A percentile compares a stretch with the other conserved stretches of the same genome.
phyloP scores from a whole-genome alignment of 225 moss, liverwort and hornwort genomes.

The Marchantia paleacea region DNA sequence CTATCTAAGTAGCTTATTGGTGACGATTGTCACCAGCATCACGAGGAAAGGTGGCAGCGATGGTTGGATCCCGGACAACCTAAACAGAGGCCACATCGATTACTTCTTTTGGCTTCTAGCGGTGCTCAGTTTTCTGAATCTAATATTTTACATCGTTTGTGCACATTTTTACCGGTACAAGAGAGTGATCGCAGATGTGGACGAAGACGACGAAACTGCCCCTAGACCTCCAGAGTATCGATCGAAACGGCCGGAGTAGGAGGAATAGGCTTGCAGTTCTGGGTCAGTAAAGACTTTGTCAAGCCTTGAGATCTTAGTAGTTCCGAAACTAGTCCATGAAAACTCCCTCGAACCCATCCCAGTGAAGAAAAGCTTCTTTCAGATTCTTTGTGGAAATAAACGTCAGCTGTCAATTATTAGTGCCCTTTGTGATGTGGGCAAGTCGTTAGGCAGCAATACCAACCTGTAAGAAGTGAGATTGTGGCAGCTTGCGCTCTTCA shows the following conservation, averaged over 20 bases:
- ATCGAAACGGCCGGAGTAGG: background rate
- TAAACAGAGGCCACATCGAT: constrained; percentile 77
- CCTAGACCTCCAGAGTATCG: constrained; percentile 14
- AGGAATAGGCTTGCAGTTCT: background rate
- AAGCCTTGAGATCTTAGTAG: background rate
- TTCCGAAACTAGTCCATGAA: background rate
- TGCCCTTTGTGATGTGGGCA: background rate
- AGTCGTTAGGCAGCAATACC: background rate
- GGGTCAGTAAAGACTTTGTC: background rate
- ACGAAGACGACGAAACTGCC: constrained; percentile 19
- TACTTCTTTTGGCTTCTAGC: constrained; percentile 82
- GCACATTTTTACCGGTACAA: constrained; percentile 68
- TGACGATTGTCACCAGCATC: constrained; percentile 63
- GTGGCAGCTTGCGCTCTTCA: background rate
- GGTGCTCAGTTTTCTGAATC: constrained; percentile 65
- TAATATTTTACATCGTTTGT: constrained; percentile 45
- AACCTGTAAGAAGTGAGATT: background rate
- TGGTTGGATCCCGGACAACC: constrained; percentile 87
- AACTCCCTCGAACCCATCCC: background rate
- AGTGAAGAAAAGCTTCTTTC: background rate
- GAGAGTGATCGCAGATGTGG: constrained; percentile 11
- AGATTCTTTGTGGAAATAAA: background rate
- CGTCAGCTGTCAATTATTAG: background rate
- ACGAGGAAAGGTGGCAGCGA: constrained; percentile 34
- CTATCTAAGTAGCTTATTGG: constrained; percentile 70